Evolutionary conservation across 176 grass and related monocot genomes (phyloP), one percentile per base, ranked within the genome.

Genomic region (Aegilops umbellulata): DNA sequence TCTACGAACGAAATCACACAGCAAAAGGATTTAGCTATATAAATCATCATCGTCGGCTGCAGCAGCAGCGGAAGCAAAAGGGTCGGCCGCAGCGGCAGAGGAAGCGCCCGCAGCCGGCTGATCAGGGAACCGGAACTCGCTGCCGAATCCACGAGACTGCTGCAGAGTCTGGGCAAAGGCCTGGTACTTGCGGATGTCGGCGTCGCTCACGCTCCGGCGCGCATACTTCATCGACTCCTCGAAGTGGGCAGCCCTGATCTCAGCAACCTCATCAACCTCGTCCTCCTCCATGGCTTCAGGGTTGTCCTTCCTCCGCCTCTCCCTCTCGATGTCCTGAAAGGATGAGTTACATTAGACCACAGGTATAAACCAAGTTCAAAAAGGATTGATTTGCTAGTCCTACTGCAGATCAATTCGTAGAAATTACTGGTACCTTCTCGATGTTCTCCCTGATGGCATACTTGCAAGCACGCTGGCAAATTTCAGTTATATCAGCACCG

Each of bases 161-260:
- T 97, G 95, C 74, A 97, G 86, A 3, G 95, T 95, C 79, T 95
- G 95, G 8, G 95, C 95, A 6, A 97, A 97, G 41, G 91, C 91
- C 80, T 95, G 93, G 66, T 97, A 97, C 78, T 97, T 97, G 20
- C 92, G 74, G 32, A 97, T 97, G 80, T 97, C 95, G 0, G 92
- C 90, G 9, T 97, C 95, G 5, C 92, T 94, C 10, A 97, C 95
- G 57, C 95, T 97, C 29, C 95, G 79, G 6, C 95, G 90, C 0
- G 95, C 95, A 30, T 86, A 97, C 89, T 93, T 97, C 95, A 97
- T 97, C 1, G 93, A 91, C 63, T 97, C 95, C 65, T 97, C 95
- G 0, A 97, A 97, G 75, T 95, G 95, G 5, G 64, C 89, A 9
- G 76, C 93, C 80, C 79, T 95, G 82, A 97, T 97, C 84, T 97